Evolutionary conservation across 495 filamentous ascomycete genomes (phyloP), one percentile per base, ranked within the genome.

Genomic region (Friedmanniomyces endolithicus): DNA sequence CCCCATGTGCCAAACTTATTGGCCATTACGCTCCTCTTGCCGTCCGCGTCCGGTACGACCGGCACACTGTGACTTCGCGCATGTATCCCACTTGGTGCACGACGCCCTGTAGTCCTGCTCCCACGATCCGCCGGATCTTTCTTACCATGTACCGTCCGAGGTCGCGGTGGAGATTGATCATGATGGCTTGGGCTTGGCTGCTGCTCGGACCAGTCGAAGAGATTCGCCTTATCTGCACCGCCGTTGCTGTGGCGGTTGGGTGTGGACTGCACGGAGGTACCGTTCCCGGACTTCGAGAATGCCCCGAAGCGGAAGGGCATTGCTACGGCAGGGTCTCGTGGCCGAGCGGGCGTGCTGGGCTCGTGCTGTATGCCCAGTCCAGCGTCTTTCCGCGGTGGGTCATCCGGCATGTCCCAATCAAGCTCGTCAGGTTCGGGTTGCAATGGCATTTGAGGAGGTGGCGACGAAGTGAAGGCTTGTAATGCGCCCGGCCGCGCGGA

Each of bases 21-120:
- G 19, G 81, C 79, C 41, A 68, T 50, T 67, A 71, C 68, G 72
- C 77, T 74, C 71, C 66, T 70, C 77, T 76, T 73, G 14, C 82
- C 80, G 60, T 72, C 69, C 55, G 69, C 56, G 17, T 92, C 88
- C 37, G 81, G 80, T 2, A 86, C 81, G 16, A 92, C 78, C 0
- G 92, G 92, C n/a, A 98, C 89, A 67, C 92, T 98, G 64, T 95
- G 89, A 64, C 92, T 96, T 46, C 92, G 82, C 44, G 94, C 74
- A 66, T 97, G 92, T 22, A 87, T 71, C 1, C 83, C 79, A 58
- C 75, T 86, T 31, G 88, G 84, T 16, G 79, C 81, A 59, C 88
- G 85, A 43, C 90, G 85, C 58, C 78, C 86, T 25, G 79, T 71
- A 24, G 82, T 70, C 50, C 87, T 82, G 59, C 87, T 88, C 45